Evolutionary conservation across 176 grass and related monocot genomes (phyloP).

Genomic region (Juncus inflexus): DNA sequence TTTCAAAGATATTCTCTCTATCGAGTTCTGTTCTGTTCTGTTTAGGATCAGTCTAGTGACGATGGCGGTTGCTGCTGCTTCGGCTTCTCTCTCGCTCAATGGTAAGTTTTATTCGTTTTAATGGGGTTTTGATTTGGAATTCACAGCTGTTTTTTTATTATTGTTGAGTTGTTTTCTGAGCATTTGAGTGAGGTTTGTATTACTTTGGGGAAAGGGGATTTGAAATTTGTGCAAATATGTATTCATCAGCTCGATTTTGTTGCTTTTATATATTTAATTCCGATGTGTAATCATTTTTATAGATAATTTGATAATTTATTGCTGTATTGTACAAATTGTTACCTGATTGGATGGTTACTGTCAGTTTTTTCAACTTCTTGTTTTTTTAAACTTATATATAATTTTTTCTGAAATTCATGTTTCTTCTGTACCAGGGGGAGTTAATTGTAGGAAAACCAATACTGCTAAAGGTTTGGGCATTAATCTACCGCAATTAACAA

Average conservation of each 20-base stretch:
- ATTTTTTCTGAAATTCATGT: background rate
- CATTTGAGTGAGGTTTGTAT: no score
- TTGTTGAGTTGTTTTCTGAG: no score
- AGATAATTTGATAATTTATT: background rate
- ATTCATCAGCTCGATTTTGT: background rate
- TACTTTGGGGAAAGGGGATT: background rate
- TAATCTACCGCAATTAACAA: conserved; percentile 19
- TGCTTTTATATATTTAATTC: background rate
- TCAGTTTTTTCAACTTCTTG: no score
- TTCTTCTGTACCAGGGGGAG: conserved; percentile 21
- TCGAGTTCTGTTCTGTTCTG: background rate
- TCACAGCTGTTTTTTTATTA: no score
- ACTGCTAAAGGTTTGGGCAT: conserved; percentile 11
- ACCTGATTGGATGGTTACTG: background rate
- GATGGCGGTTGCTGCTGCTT: conserved; percentile 36
- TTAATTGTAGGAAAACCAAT: conserved; percentile 20
- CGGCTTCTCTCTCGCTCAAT: conserved; percentile 22
- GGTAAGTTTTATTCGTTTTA: conserved; percentile 16
- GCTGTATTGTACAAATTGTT: background rate
- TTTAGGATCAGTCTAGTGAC: background rate
- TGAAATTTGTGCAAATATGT: conserved; percentile 5
- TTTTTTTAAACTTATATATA: no score
- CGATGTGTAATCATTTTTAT: no score
- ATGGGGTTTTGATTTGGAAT: background rate
- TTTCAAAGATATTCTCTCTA: conserved; percentile 2